phyloP scores from a whole-genome alignment of 305 asterid genomes.

The Euphrasia arctica region DNA sequence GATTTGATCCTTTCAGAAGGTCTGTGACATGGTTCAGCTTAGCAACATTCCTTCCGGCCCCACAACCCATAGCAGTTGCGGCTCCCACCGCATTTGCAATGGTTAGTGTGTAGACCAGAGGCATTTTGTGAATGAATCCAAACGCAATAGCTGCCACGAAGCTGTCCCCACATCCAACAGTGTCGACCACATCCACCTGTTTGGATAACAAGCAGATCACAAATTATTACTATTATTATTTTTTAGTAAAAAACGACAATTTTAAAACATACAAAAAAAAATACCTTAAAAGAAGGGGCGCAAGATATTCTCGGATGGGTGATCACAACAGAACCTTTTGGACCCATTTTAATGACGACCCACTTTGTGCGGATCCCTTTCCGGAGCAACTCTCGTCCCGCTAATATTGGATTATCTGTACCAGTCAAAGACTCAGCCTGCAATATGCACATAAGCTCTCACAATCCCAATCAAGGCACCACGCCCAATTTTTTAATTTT shows the following conservation, averaged over 20 bases:
- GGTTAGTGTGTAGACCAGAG: slow-evolving; percentile 66
- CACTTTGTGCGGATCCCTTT: slow-evolving; percentile 69
- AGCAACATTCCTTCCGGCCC: slow-evolving; percentile 97
- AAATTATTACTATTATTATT: neutral
- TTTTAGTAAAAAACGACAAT: neutral
- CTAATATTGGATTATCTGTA: slow-evolving; percentile 63
- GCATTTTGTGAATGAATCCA: slow-evolving; percentile 78
- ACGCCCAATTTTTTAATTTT: neutral
- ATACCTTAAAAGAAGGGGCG: slow-evolving; percentile 90
- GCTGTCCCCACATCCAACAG: slow-evolving; percentile 98
- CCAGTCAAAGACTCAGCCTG: slow-evolving; percentile 95
- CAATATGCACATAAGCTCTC: neutral
- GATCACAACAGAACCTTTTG: slow-evolving; percentile 75
- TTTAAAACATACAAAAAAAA: neutral
- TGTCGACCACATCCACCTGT: slow-evolving; percentile 82
- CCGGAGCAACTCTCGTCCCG: slow-evolving; percentile 74
- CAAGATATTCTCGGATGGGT: slow-evolving; percentile 72
- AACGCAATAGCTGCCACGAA: slow-evolving; percentile 91
- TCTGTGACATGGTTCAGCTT: slow-evolving; percentile 53
- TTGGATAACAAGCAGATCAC: slow-evolving; percentile 14
- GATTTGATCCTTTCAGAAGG: slow-evolving; percentile 51
- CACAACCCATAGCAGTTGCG: slow-evolving; percentile 97
- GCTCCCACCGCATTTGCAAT: slow-evolving; percentile 96
- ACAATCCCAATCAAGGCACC: neutral
- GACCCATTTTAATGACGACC: slow-evolving; percentile 91